Evolutionary conservation across 2,329 filamentous ascomycete genomes (phyloP).

Genomic region (Sclerotinia nivalis): DNA sequence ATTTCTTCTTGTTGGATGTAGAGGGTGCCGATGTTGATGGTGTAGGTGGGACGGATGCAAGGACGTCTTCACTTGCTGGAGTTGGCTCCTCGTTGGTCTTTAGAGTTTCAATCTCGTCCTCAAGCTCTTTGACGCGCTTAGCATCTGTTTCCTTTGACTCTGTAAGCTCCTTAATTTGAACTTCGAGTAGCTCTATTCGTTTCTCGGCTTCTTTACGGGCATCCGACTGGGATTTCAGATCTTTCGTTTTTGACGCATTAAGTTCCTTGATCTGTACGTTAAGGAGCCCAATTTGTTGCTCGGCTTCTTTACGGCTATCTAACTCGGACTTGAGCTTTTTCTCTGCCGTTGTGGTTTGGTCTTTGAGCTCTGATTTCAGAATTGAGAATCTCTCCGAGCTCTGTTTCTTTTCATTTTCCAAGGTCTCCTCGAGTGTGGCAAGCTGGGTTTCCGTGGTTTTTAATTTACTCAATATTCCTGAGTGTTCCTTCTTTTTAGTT

Average conservation of each 20-base stretch:
- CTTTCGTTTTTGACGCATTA: slow-evolving; percentile 28
- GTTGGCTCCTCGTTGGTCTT: slow-evolving; percentile 28
- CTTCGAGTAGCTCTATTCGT: slow-evolving; percentile 28
- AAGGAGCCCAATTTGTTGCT: slow-evolving; percentile 29
- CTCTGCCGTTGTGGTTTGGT: slow-evolving; percentile 27
- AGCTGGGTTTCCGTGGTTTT: slow-evolving; percentile 30
- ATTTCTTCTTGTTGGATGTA: slow-evolving; percentile 66
- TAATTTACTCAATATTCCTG: background rate
- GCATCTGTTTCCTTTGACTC: slow-evolving; percentile 28
- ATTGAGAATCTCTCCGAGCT: slow-evolving; percentile 30
- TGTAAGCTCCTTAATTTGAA: slow-evolving; percentile 34
- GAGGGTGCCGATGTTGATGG: slow-evolving; percentile 40
- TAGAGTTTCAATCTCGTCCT: slow-evolving; percentile 29
- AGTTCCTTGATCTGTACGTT: slow-evolving; percentile 35
- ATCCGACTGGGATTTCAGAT: slow-evolving; percentile 29
- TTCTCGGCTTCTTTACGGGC: slow-evolving; percentile 32
- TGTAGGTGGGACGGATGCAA: slow-evolving; percentile 47
- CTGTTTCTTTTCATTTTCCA: slow-evolving; percentile 28
- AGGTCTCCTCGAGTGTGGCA: slow-evolving; percentile 29
- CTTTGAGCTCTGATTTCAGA: slow-evolving; percentile 30
- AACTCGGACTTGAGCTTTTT: slow-evolving; percentile 29
- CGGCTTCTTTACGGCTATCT: slow-evolving; percentile 31
- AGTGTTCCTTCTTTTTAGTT: slow-evolving; percentile 31
- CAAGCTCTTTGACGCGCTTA: slow-evolving; percentile 36
- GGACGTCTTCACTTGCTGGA: slow-evolving; percentile 22